Conservation (phyloP, 768 basidiomycete genomes). For the Russula lepida region DNA sequence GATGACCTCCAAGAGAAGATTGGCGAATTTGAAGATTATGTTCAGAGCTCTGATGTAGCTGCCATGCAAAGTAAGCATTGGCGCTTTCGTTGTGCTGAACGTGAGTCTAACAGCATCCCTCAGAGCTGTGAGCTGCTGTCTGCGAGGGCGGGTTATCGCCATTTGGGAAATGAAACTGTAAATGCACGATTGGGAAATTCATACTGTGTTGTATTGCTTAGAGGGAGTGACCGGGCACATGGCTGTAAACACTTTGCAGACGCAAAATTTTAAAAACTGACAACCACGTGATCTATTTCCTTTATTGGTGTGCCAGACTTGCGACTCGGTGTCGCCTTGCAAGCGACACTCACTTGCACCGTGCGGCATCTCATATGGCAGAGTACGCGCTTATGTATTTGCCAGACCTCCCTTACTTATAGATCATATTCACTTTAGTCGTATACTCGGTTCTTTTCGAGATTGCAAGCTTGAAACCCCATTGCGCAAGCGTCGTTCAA, state of each 20-base stretch:
- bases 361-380: slow-evolving; percentile 1
- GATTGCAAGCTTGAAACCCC: slow-evolving; percentile 21
- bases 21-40: slow-evolving; percentile 73
- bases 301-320: neutral
- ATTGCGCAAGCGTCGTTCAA: slow-evolving; percentile 19
- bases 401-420: neutral
- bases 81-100: neutral
- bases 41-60: slow-evolving; percentile 86
- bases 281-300: neutral
- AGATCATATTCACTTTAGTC: slow-evolving; percentile 1
- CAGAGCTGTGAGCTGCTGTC: slow-evolving; percentile 39
- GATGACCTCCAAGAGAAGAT: slow-evolving; percentile 93
- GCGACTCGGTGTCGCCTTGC: neutral
- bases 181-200: neutral
- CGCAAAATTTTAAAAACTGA: no score
- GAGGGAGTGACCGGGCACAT: neutral
- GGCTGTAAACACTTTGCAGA: no score
- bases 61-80: slow-evolving; percentile 79
- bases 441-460: slow-evolving; percentile 11
- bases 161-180: neutral
- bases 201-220: neutral
- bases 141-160: neutral
- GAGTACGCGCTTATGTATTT: slow-evolving; percentile 4
- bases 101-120: neutral
- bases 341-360: neutral